Percentiles rank a stretch among this genome's conserved stretches.
Conservation (phyloP, 2,329 filamentous ascomycete genomes). For the Pyrenochaeta sp. region DNA sequence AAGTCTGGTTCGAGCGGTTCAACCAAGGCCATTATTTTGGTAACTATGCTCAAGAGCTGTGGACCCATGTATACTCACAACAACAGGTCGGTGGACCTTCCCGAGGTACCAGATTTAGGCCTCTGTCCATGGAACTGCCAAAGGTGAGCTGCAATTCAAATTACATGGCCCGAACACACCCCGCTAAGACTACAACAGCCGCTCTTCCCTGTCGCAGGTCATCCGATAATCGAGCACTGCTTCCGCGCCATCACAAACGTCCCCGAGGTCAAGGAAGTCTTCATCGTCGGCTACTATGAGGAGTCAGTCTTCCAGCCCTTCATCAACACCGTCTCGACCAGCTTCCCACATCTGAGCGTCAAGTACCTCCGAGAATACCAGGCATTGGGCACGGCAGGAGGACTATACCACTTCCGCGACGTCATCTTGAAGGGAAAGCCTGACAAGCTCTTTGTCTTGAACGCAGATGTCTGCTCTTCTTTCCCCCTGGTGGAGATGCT, state of each 20-base stretch:
- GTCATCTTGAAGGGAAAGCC: slow-evolving; percentile 95
- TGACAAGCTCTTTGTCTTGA: slow-evolving; percentile 95
- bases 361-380: slow-evolving; percentile 98
- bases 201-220: slow-evolving; percentile 96
- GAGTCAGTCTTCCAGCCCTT: slow-evolving; percentile 97
- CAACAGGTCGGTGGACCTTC: slow-evolving; percentile 90
- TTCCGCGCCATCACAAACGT: slow-evolving; percentile 91
- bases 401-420: slow-evolving; percentile 99
- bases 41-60: slow-evolving; percentile 56
- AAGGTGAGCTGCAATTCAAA: slow-evolving; percentile 68
- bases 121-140: slow-evolving; percentile 92
- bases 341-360: slow-evolving; percentile 88
- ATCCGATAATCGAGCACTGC: slow-evolving; percentile 98
- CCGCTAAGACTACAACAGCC: slow-evolving; percentile 65
- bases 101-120: slow-evolving; percentile 92
- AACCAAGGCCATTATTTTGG: slow-evolving; percentile 95
- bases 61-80: slow-evolving; percentile 33
- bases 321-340: slow-evolving; percentile 86
- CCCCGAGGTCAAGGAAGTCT: slow-evolving; percentile 91
- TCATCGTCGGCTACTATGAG: slow-evolving; percentile 99
- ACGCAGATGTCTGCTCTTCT: slow-evolving; percentile 98
- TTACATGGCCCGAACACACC: slow-evolving; percentile 14
- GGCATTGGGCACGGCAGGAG: slow-evolving; percentile 92
- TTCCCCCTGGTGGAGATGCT: slow-evolving; percentile 98
- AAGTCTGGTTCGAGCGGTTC: slow-evolving; percentile 53